These are phyloP conservation scores for Gymnopilus dilepis DNA, from an alignment of 768 basidiomycete species.

Conservation along the genomic window DNA sequence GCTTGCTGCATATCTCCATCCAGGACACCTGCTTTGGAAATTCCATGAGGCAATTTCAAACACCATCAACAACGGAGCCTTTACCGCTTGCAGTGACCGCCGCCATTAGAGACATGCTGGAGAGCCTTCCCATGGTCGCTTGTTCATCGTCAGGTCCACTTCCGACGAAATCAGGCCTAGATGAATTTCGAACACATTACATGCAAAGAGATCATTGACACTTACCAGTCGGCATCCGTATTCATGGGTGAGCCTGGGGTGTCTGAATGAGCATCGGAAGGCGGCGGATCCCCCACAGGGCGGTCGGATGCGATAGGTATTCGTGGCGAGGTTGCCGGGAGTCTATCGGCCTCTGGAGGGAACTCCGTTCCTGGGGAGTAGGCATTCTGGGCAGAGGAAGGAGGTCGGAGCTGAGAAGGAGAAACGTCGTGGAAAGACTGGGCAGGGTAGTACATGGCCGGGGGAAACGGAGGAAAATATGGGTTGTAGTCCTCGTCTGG, in stretches of 20 bases:
- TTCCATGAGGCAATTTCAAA: slow-evolving; percentile 12
- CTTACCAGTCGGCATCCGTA: slow-evolving; percentile 13
- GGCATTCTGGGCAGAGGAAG: neutral
- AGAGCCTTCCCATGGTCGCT: slow-evolving; percentile 82
- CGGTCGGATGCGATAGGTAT: neutral
- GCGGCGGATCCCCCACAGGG: neutral
- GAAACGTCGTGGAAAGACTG: slow-evolving; percentile 32
- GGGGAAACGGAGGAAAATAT: slow-evolving; percentile 52
- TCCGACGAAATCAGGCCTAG: slow-evolving; percentile 28
- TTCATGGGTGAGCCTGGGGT: slow-evolving; percentile 8
- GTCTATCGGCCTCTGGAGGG: slow-evolving; percentile 9
- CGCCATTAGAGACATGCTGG: slow-evolving; percentile 93
- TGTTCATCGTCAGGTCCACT: slow-evolving; percentile 58
- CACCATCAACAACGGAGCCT: slow-evolving; percentile 25
- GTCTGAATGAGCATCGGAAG: neutral
- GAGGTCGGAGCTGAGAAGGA: slow-evolving; percentile 9
- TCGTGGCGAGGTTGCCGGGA: slow-evolving; percentile 1
- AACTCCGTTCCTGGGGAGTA: slow-evolving; percentile 22
- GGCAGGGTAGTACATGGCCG: slow-evolving; percentile 27
- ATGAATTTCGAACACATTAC: neutral
- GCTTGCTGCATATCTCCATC: slow-evolving; percentile 59
- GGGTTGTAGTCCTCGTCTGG: slow-evolving; percentile 51
- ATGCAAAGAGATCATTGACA: neutral
- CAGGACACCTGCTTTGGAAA: slow-evolving; percentile 53
- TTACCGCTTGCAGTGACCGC: slow-evolving; percentile 81